A percentile compares a stretch with the other conserved stretches of the same genome.
Evolutionary conservation across 2,329 filamentous ascomycete species (phyloP).

Genomic region (Dactylellina drechsleri): DNA sequence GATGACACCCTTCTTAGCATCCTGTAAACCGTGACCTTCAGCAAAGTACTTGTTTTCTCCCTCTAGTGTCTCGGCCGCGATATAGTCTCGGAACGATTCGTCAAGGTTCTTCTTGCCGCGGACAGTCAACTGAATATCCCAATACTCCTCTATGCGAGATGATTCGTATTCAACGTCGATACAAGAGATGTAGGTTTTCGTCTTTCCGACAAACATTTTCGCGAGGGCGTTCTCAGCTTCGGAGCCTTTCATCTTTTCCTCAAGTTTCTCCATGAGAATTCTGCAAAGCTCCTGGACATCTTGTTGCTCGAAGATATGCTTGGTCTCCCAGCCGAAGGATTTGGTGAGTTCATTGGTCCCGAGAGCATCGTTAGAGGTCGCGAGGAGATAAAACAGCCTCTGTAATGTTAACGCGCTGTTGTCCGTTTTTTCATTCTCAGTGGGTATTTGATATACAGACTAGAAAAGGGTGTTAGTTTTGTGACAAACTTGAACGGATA

Average conservation of each 20-base stretch:
- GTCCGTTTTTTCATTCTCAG: slow-evolving; percentile 79
- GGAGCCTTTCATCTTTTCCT: slow-evolving; percentile 98
- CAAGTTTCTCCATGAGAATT: slow-evolving; percentile 96
- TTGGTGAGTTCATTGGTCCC: slow-evolving; percentile 92
- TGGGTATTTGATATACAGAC: slow-evolving; percentile 97
- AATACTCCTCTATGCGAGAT: slow-evolving; percentile 94
- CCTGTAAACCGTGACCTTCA: slow-evolving; percentile 88
- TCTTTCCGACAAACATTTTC: slow-evolving; percentile 94
- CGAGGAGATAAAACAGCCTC: slow-evolving; percentile 91
- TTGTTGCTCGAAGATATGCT: slow-evolving; percentile 98
- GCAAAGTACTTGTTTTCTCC: slow-evolving; percentile 99
- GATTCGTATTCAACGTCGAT: slow-evolving; percentile 99
- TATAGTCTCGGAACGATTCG: slow-evolving; percentile 94
- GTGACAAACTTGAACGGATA: neutral
- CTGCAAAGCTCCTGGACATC: slow-evolving; percentile 97
- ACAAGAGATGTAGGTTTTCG: slow-evolving; percentile 98
- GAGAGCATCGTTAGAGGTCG: slow-evolving; percentile 84
- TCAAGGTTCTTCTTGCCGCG: slow-evolving; percentile 91
- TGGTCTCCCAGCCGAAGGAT: slow-evolving; percentile 97
- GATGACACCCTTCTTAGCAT: slow-evolving; percentile 97
- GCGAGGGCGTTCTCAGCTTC: slow-evolving; percentile 87
- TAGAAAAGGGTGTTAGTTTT: slow-evolving; percentile 60
- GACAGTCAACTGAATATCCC: slow-evolving; percentile 98
- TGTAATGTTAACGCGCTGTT: slow-evolving; percentile 96
- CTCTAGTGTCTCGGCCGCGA: slow-evolving; percentile 95